Evolutionary conservation across 2,329 filamentous ascomycete genomes (phyloP).

Genomic region (Diaporthe ilicicola): DNA sequence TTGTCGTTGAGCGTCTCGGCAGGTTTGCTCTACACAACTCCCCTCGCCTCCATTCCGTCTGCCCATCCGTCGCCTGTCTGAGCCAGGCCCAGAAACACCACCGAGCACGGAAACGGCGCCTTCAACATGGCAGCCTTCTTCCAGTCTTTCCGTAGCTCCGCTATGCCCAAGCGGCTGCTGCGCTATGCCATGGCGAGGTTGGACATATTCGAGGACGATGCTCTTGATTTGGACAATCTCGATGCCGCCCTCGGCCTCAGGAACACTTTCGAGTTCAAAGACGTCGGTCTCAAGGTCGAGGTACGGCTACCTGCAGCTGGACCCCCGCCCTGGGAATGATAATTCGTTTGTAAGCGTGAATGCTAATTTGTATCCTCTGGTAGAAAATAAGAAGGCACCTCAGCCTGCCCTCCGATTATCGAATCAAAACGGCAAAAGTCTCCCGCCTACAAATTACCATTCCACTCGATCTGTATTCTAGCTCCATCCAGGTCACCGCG

Average conservation of each 20-base stretch:
- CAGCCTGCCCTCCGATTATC: constrained; percentile 76
- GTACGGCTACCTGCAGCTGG: constrained; percentile 54
- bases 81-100: background rate
- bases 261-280: constrained; percentile 84
- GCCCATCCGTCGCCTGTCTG: background rate
- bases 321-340: background rate
- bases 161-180: constrained; percentile 88
- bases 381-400: constrained; percentile 83
- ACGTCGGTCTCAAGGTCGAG: constrained; percentile 83
- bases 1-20: constrained; percentile 7
- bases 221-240: constrained; percentile 84
- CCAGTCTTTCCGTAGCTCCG: constrained; percentile 70
- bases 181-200: constrained; percentile 85
- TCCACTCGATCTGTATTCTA: constrained; percentile 87
- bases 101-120: constrained; percentile 13
- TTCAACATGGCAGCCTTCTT: constrained; percentile 76
- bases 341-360: background rate
- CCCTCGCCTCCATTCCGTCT: background rate
- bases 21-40: background rate
- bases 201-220: constrained; percentile 87
- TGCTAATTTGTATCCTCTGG: constrained; percentile 15
- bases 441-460: constrained; percentile 81
- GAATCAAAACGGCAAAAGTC: constrained; percentile 78
- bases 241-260: constrained; percentile 84
- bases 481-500: constrained; percentile 82